Evolutionary conservation across 2,329 filamentous ascomycete species (phyloP), one percentile per base, ranked within the genome.

Genomic region (Fusarium nodosum): DNA sequence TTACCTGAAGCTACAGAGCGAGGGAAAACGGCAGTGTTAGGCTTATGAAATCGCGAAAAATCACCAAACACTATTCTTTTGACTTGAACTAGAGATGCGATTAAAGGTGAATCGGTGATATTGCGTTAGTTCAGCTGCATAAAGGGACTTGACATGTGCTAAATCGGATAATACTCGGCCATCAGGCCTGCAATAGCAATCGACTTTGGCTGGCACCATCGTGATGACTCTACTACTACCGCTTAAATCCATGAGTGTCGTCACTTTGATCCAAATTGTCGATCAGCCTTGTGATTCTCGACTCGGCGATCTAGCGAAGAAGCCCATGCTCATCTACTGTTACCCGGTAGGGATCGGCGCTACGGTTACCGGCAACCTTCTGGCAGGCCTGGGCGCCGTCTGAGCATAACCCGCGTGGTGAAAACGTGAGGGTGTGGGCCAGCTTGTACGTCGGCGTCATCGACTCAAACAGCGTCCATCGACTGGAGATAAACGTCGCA

Each of bases 311-410:
- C 9, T 30, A 41, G 30, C 7, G 15, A 28, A 7, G 16, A 38
- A 8, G 3, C 3, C n/a, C 24, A 34, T 28, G 18, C 16, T 1
- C 5, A 15, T 12, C 48, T 10, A 28, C 3, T 8, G 7, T 28
- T 12, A 11, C 33, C 36, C 48, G 34, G 22, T 18, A 16, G 16
- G 16, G 13, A 28, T 57, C 33, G 24, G 15, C 46, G 30, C 46
- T 60, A 44, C 60, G 53, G 62, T 16, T 65, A 42, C 13, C 62
- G 60, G 62, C 62, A 65, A 24, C 26, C 4, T 5, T 45, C 31
- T 24, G 12, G 18, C 5, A 18, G 13, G 28, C 5, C 12, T 12
- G 26, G 3, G 11, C 15, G 13, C 22, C 13, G 26, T 16, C 9
- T 9, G 26, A 2, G 26, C 8, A 11, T 38, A 10, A 39, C 57